These are phyloP conservation scores for Trichoderma arundinaceum DNA, from an alignment of 2,329 filamentous ascomycete genomes.

Conservation along the genomic window DNA sequence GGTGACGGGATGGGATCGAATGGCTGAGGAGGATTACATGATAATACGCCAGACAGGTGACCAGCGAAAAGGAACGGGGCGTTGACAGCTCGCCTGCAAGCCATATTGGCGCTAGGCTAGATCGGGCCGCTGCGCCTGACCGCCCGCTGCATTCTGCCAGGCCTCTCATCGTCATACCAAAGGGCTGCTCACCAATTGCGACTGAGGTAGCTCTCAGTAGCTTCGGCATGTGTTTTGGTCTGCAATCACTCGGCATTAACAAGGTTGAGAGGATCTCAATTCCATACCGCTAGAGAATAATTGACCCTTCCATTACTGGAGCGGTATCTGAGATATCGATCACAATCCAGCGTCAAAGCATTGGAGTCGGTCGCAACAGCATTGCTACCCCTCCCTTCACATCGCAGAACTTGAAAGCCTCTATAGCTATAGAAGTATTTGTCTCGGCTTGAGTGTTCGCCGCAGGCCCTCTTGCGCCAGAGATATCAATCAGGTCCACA, in stretches of 20 bases:
- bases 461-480: background rate
- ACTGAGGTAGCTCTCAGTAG: background rate
- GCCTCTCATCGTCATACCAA: slow-evolving; percentile 15
- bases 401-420: background rate
- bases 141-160: slow-evolving; percentile 25
- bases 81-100: slow-evolving; percentile 18
- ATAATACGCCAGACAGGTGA: slow-evolving; percentile 23
- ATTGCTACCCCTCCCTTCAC: slow-evolving; percentile 6
- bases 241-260: background rate
- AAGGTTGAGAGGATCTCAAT: background rate
- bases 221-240: background rate
- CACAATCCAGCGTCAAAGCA: background rate
- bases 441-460: background rate
- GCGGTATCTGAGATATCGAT: background rate
- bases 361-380: background rate
- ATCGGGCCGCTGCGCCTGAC: slow-evolving; percentile 8
- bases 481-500: background rate
- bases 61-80: background rate
- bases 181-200: too few relatives aligned
- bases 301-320: background rate
- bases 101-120: slow-evolving; percentile 14
- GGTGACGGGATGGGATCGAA: background rate
- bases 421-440: too few relatives aligned
- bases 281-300: background rate
- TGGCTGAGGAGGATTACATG: slow-evolving; percentile 9